Base-by-base conservation (phyloP, 208 protist species). In the Leishmania tropica region DNA sequence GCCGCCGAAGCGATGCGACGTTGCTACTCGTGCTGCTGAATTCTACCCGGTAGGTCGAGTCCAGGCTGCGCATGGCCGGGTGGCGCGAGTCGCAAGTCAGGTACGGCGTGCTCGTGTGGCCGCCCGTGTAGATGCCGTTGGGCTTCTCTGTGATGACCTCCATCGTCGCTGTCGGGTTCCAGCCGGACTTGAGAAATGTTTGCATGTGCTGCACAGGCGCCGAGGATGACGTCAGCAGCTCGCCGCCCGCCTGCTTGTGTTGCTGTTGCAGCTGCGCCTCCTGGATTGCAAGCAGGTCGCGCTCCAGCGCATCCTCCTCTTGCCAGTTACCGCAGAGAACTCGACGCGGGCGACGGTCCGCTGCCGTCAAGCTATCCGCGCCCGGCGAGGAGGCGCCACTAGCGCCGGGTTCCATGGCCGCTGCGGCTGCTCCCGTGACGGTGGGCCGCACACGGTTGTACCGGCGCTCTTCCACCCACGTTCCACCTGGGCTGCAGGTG, bases 291-390 rank as follows among this genome's bases (percentile, higher is more conserved):
- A 94, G 83, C 28, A 96, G 71, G 76, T 97, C 94, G 62, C 89
- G 87, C 85, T 94, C 94, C 37, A 97, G 89, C 13, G 79, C 87
- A 62, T 91, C 83, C 64, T 97, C 93, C 72, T 97, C 94, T 67
- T 95, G 90, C 94, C 94, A 97, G 85, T 97, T 97, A 15, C 94
- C 94, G 73, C 90, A 97, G 53, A 97, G 87, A n/a, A 97, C 94
- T 35, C 91, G 92, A n/a, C 88, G 88, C 6, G 85, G 77, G 65
- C 77, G 79, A 35, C 74, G 76, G 37, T 75, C 81, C 19, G 73
- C 81, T 2, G 74, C 47, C 35, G 75, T 73, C 28, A 56, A 42
- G 45, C n/a, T 28, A 11, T 76, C 65, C 2, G 65, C 51, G 37
- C 31, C 48, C 37, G 54, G 28, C 42, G 76, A 80, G 76, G 67